Evolutionary conservation across 164 flowering plant species (phyloP), one percentile per base, ranked within the genome.

Genomic region (Taxillus chinensis): DNA sequence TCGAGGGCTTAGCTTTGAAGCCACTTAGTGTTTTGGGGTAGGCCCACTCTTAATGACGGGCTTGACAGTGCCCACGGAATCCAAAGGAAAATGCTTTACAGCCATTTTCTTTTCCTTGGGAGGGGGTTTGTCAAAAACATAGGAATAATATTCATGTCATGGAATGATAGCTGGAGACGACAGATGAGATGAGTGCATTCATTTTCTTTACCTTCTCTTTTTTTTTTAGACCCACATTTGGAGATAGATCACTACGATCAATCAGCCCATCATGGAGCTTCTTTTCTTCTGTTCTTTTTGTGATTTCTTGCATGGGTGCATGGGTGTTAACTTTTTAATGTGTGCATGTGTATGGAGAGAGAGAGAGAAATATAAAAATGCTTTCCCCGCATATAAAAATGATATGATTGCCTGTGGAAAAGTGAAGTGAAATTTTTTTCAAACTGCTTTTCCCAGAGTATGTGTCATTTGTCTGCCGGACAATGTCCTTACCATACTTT

Each of bases 11-110:
- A 49, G 9, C 77, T 78, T 78, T 68, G 65, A 57, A 41, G 68
- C 59, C 68, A 75, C 70, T 74, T 70, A 27, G 2, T 67, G 66
- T 53, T 48, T 12, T 54, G 52, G 10, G 8, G 62, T 68, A 72
- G 85, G 78, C 8, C 75, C 73, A 76, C 63, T 40, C 45, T 63
- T 16, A 62, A 60, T 51, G 50, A 8, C 54, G 27, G 27, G 27
- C 43, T 50, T 38, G 65, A 57, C n/a, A 64, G 68, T 64, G 72
- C 83, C 90, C 83, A 86, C 86, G 80, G 79, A 77, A 83, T 83
- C 85, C 63, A 68, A 62, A 63, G 71, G 80, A 75, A 71, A 77
- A 78, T 66, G 78, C 77, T 70, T 12, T n/a, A 49, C 13, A 70
- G 73, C 69, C 67, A 60, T 70, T 68, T 71, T 62, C 68, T 59